Evolutionary conservation across 306 rosid genomes (phyloP).

Genomic region (Delonix regia): DNA sequence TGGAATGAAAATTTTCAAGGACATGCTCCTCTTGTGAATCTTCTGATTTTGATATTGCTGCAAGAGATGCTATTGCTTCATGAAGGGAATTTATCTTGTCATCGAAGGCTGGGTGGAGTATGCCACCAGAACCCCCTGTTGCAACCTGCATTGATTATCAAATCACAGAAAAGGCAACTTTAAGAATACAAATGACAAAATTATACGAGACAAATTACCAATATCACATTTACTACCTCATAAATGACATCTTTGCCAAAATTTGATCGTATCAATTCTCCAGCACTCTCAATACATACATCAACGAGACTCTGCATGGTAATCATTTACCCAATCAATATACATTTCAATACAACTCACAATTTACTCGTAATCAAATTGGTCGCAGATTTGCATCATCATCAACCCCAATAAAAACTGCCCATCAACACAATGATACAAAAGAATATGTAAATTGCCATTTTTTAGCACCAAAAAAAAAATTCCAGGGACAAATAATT

Average conservation of each 20-base stretch:
- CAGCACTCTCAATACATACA: constrained; percentile 63
- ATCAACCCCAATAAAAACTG: constrained; percentile 24
- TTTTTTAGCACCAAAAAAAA: neutral
- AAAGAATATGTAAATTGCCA: neutral
- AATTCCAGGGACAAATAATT: constrained; percentile 9
- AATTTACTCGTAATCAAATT: constrained; percentile 28
- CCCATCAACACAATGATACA: neutral
- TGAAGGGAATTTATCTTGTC: constrained; percentile 70
- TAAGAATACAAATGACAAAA: neutral
- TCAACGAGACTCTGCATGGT: constrained; percentile 78
- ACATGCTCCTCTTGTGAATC: constrained; percentile 76
- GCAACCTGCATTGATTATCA: constrained; percentile 58
- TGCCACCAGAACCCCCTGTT: constrained; percentile 77
- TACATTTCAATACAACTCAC: constrained; percentile 22
- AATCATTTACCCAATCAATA: constrained; percentile 17
- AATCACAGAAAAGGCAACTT: constrained; percentile 10
- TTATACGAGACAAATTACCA: neutral
- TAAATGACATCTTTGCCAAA: constrained; percentile 86
- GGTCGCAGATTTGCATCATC: constrained; percentile 8
- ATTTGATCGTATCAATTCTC: constrained; percentile 76
- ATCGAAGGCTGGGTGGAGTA: constrained; percentile 69
- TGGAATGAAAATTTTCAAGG: constrained; percentile 85
- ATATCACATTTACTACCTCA: constrained; percentile 60
- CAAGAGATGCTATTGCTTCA: constrained; percentile 71
- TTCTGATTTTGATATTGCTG: constrained; percentile 64